Base-by-base conservation (phyloP, 2,329 filamentous ascomycete genomes). In the Myriosclerotinia duriaeana region DNA sequence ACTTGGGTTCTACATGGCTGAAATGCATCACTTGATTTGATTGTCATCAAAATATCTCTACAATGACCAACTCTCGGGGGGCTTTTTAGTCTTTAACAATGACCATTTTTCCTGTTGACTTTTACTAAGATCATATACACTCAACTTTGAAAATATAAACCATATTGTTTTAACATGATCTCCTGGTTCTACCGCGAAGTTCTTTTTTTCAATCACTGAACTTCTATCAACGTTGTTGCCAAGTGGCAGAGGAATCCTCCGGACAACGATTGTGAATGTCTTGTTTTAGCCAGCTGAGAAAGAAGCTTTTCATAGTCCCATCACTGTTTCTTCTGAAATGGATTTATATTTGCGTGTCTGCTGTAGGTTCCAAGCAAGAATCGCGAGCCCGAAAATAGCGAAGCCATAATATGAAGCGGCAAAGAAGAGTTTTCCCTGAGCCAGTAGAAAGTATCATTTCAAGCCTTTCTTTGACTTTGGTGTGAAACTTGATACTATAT, bases 341-440 rank as follows among this genome's bases (percentile, higher is more conserved):
- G 12, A 40, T 40, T 40, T 40, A 11, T 7, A 40, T 12, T 59
- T 48, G 26, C 11, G 6, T 34, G 20, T n/a, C 26, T 36, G 17
- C 26, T 34, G 30, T 36, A 1, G 26, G 6, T 14, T 11, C 20
- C 26, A 8, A n/a, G 2, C 9, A 48, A 46, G 1, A 3, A 34
- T 11, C 2, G 6, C 20, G 15, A 36, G 5, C 7, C 6, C n/a
- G 1, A n/a, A 12, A 15, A 8, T 0, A 6, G 5, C 26, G 6
- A n/a, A 17, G 17, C 1, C 9, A 26, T 26, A 26, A 26, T 26
- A 26, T 34, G 30, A 4, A 34, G 2, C 4, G 30, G 30, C 8
- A 3, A 15, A 46, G 17, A 36, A 48, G 9, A 11, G 1, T 36
- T 55, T 36, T 2, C 15, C 15, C 20, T 44, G 1, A 6, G 12